phyloP scores from a whole-genome alignment of 2,329 filamentous ascomycete species.

The Laburnicola sp. region DNA sequence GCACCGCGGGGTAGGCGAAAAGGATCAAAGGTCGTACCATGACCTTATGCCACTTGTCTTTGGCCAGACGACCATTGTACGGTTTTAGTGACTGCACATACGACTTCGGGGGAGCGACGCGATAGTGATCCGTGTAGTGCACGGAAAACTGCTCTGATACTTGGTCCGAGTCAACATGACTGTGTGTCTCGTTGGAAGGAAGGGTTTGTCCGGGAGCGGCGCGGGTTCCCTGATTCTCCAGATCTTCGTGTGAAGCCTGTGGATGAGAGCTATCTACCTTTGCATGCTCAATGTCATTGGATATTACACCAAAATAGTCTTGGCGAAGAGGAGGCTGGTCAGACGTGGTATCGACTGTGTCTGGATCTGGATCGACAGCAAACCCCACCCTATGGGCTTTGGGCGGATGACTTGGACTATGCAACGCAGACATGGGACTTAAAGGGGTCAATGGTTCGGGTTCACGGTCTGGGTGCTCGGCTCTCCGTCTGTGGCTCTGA shows the following conservation, averaged over 20 bases:
- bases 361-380: conserved; percentile 42
- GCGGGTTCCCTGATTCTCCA: conserved; percentile 1
- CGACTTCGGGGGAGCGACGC: conserved; percentile 67
- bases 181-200: background rate
- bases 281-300: background rate
- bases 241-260: background rate
- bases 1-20: conserved; percentile 81
- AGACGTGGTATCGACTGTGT: conserved; percentile 5
- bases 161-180: conserved; percentile 18
- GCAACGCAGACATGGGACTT: background rate
- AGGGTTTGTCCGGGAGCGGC: background rate
- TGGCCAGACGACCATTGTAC: conserved; percentile 72
- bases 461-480: conserved; percentile 10
- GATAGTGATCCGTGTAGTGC: conserved; percentile 71
- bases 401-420: conserved; percentile 28
- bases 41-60: conserved; percentile 79
- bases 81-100: conserved; percentile 74
- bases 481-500: conserved; percentile 25
- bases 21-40: conserved; percentile 81
- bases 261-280: background rate
- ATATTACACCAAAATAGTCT: conserved; percentile 3
- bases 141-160: conserved; percentile 35
- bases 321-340: background rate
- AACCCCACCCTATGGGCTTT: conserved; percentile 61
- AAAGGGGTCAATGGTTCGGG: conserved; percentile 5